phyloP scores from a whole-genome alignment of 805 yeast genomes.

The Nematodospora valgi region DNA sequence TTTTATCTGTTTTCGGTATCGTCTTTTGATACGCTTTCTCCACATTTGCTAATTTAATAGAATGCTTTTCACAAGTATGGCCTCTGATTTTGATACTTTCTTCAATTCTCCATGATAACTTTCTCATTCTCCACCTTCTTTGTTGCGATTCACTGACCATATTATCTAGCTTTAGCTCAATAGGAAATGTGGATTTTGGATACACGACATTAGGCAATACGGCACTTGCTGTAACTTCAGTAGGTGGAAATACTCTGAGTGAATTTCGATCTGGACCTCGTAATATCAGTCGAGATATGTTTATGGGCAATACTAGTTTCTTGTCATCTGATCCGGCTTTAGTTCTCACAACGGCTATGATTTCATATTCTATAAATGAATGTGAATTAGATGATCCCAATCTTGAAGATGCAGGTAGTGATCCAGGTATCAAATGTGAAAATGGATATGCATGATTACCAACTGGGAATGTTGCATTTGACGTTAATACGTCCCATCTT shows the following conservation, averaged over 20 bases:
- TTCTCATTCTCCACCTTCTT: conserved; percentile 88
- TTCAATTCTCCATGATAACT: conserved; percentile 83
- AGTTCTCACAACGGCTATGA: conserved; percentile 56
- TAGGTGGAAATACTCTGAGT: conserved; percentile 91
- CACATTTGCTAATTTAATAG: conserved; percentile 42
- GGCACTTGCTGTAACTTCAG: conserved; percentile 83
- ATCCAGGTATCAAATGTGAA: conserved; percentile 83
- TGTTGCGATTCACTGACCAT: conserved; percentile 49
- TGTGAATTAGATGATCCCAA: conserved; percentile 50
- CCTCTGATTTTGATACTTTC: conserved; percentile 68
- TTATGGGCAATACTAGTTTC: conserved; percentile 56
- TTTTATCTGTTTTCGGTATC: conserved; percentile 9
- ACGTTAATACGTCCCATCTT: conserved; percentile 79
- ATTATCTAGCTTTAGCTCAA: conserved; percentile 80
- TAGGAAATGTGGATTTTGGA: conserved; percentile 81
- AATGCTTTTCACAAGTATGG: conserved; percentile 57
- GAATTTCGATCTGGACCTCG: conserved; percentile 85
- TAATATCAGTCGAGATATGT: conserved; percentile 71
- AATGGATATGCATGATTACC: conserved; percentile 90
- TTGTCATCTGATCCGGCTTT: conserved; percentile 21
- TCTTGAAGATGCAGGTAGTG: conserved; percentile 75
- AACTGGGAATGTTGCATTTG: conserved; percentile 51
- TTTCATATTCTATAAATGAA: conserved; percentile 64
- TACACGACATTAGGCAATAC: conserved; percentile 84
- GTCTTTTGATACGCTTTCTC: conserved; percentile 34